Evolutionary conservation across 2,329 filamentous ascomycete genomes (phyloP).

Genomic region (Curvularia eragrostidis): DNA sequence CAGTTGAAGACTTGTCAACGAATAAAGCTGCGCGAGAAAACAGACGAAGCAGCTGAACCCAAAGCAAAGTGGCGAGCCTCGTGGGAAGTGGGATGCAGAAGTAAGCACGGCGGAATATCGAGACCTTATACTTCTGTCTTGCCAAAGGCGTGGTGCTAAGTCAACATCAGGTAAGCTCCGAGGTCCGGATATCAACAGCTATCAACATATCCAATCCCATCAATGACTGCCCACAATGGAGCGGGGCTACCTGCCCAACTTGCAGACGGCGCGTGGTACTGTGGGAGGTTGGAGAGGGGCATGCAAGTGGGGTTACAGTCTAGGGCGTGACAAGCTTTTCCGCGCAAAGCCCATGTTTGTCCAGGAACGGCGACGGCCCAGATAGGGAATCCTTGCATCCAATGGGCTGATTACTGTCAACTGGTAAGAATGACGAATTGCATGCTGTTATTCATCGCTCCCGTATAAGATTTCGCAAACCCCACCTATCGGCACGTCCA

Average conservation of each 20-base stretch:
- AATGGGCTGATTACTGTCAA: conserved; percentile 13
- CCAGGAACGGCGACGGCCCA: neutral
- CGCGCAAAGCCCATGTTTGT: conserved; percentile 5
- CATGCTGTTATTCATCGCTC: conserved; percentile 44
- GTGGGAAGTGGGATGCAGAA: conserved; percentile 10
- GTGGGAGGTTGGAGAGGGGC: conserved; percentile 25
- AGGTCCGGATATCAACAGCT: conserved; percentile 17
- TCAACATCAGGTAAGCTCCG: conserved; percentile 19
- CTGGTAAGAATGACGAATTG: conserved; percentile 26
- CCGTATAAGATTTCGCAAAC: conserved; percentile 96
- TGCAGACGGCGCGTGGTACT: conserved; percentile 10
- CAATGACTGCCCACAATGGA: neutral
- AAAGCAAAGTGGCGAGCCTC: conserved; percentile 11
- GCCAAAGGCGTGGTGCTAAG: conserved; percentile 21
- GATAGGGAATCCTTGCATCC: neutral
- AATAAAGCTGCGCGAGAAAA: neutral
- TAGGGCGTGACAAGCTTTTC: conserved; percentile 26
- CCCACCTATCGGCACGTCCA: conserved; percentile 94
- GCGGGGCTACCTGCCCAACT: conserved; percentile 20
- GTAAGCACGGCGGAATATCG: conserved; percentile 3
- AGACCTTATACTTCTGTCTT: conserved; percentile 27
- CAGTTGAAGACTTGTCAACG: conserved; percentile 6
- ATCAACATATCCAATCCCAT: conserved; percentile 18
- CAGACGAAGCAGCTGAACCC: conserved; percentile 15
- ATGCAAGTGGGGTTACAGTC: conserved; percentile 30